Base-by-base conservation (phyloP, 176 grass and related monocot species). In the Juncus effusus region DNA sequence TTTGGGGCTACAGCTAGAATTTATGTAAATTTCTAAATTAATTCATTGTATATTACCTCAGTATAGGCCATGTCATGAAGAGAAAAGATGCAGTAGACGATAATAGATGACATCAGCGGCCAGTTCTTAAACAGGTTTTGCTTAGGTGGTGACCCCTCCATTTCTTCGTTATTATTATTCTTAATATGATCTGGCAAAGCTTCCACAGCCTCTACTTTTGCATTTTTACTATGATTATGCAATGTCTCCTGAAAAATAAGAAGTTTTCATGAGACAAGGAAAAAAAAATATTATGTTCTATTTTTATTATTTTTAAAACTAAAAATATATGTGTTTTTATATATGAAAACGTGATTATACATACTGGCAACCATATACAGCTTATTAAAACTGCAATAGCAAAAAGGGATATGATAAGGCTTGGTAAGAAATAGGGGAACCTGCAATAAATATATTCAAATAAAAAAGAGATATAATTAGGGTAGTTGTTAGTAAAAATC, bases 361-460 rank as follows among this genome's bases (percentile, higher is more conserved):
- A 56, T 85, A 96, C 91, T 0, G 86, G 87, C 51, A 96, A 78
- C 91, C 81, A 96, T 42, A 76, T 70, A 49, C 81, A 90, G 47
- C 68, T 72, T 87, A 85, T 76, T 14, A 87, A 54, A 51, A 81
- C 81, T n/a, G 63, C 38, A 10, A 79, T 10, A 40, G 91, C 81
- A 3, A 96, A 65, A 53, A 90, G 0, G 11, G 84, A 84, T 73
- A 96, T 85, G n/a, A 56, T 80, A 52, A 96, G 16, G 41, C 91
- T 87, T 3, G 91, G 91, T 36, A 96, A 56, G 49, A 96, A 80
- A 73, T 96, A 96, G 1, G 91, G 87, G 59, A 96, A 96, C 91
- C 86, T 90, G 45, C 38, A 77, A 78, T 63, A 0, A 45, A 38
- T 77, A 49, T 45, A 55, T 1, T 7, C 5, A 45, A 56, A 83